Base-by-base conservation (phyloP, 768 basidiomycete species). In the Omphalotus guepiniiformis region DNA sequence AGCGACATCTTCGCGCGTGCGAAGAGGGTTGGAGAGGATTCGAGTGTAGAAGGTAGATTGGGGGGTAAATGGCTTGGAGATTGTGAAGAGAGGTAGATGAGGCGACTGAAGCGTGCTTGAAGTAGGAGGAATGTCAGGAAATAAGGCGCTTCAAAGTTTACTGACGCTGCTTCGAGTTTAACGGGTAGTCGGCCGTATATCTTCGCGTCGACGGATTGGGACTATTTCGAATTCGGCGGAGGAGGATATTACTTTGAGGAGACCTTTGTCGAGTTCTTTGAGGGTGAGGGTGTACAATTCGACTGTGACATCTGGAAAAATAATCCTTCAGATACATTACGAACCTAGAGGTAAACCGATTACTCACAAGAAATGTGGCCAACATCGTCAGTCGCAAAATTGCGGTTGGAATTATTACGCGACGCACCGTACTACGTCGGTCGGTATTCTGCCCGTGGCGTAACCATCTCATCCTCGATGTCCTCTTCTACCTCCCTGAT, bases 91-190 rank as follows among this genome's bases (percentile, higher is more conserved):
- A n/a, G n/a, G n/a, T n/a, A n/a, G n/a, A n/a, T n/a, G n/a, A n/a
- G n/a, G 6, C 94, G 87, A 1, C 90, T 92, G 70, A 98, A 99
- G 70, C 98, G 95, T 0, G 94, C 93, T 62, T 99, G 94, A 1
- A 99, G 76, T 1, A 98, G 80, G 25, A 98, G 75, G 84, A 95
- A 96, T 0, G 94, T 93, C 72, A 98, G 98, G 85, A 97, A 98
- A 62, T 95, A 85, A 0, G 95, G 96, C 13, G 89, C 87, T 59
- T 93, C 91, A 66, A 92, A 98, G 66, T 97, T 88, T 50, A 71
- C 75, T 9, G 57, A 63, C 19, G 62, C 67, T 1, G 62, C 61
- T 40, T 89, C 85, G 34, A 97, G 77, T 69, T 98, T 98, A 72
- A 98, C 95, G 1, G 95, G 95, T 1, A 95, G 87, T 18, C 94